phyloP scores from a whole-genome alignment of 2,329 filamentous ascomycete species.

The Talaromyces sp. region DNA sequence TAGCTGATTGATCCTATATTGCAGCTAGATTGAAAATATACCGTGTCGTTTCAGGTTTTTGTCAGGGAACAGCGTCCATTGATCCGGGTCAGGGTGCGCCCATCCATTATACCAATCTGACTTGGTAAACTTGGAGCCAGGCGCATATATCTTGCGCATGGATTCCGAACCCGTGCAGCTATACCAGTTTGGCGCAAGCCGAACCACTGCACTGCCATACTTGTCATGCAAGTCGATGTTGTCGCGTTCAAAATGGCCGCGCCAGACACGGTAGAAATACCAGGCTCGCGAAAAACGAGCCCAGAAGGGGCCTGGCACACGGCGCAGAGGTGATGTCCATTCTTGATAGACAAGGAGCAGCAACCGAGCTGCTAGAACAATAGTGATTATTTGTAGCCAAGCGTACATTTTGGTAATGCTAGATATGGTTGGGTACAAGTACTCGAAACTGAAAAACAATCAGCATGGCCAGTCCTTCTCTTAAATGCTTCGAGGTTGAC shows the following conservation, averaged over 20 bases:
- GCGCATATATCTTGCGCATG: conserved; percentile 12
- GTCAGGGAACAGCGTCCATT: conserved; percentile 29
- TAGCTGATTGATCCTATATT: not conserved
- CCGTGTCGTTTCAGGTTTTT: conserved; percentile 33
- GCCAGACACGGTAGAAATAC: conserved; percentile 34
- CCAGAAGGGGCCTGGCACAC: conserved; percentile 41
- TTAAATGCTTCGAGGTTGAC: not conserved
- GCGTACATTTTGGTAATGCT: not conserved
- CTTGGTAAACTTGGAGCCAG: conserved; percentile 14
- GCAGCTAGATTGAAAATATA: not conserved
- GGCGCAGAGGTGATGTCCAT: conserved; percentile 29
- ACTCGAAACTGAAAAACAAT: not conserved
- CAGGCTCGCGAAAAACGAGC: conserved; percentile 41
- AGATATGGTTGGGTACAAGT: not conserved
- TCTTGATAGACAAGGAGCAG: conserved; percentile 16
- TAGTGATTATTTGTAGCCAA: not conserved
- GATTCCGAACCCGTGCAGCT: conserved; percentile 10
- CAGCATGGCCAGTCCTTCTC: not conserved
- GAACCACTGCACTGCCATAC: conserved; percentile 25
- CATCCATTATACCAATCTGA: conserved; percentile 14
- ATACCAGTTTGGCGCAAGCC: conserved; percentile 12
- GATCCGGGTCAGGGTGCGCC: conserved; percentile 15
- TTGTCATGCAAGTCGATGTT: conserved; percentile 35
- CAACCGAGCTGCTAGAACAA: conserved; percentile 7
- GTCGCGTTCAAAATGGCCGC: conserved; percentile 33